Percentiles rank a stretch among this genome's conserved stretches.
Conservation (phyloP, 2,329 filamentous ascomycete species). For the Claviceps humidiphila region DNA sequence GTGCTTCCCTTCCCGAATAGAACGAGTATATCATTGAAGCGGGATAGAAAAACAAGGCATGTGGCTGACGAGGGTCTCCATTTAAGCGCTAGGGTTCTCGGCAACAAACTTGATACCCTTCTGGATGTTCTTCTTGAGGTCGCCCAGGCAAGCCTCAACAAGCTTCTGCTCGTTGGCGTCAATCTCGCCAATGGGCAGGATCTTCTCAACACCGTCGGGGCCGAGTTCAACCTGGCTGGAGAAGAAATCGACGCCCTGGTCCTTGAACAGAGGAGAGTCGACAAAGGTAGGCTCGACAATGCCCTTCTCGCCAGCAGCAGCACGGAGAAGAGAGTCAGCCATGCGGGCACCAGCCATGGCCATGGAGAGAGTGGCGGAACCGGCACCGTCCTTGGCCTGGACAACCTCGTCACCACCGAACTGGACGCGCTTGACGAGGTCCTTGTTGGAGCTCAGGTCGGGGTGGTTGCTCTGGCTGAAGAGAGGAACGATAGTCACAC, state of each 20-base stretch:
- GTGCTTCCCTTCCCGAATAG: background rate
- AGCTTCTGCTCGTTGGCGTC: constrained; percentile 81
- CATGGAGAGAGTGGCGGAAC: constrained; percentile 97
- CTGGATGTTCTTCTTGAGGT: constrained; percentile 88
- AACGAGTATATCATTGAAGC: background rate
- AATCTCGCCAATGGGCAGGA: constrained; percentile 73
- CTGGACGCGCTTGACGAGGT: constrained; percentile 87
- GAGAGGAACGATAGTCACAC: constrained; percentile 95
- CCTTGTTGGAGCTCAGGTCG: constrained; percentile 64
- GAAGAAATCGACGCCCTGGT: constrained; percentile 96
- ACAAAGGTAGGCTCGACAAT: constrained; percentile 94
- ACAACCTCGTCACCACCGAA: constrained; percentile 99
- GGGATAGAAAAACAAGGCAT: background rate
- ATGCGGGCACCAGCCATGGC: constrained; percentile 79
- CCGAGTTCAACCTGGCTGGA: constrained; percentile 90
- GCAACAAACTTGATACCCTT: constrained; percentile 62
- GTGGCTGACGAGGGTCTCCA: background rate
- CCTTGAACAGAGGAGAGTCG: constrained; percentile 95
- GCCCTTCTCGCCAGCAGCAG: constrained; percentile 84
- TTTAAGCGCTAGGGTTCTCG: constrained; percentile 47
- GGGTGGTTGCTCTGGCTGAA: constrained; percentile 88
- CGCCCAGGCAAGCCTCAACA: constrained; percentile 68
- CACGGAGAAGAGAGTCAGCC: constrained; percentile 88
- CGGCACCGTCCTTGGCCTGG: constrained; percentile 95
- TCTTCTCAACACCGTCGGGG: constrained; percentile 90